Evolutionary conservation across 169 alveolate genomes (phyloP).

Genomic region (Plasmodium vivax): DNA sequence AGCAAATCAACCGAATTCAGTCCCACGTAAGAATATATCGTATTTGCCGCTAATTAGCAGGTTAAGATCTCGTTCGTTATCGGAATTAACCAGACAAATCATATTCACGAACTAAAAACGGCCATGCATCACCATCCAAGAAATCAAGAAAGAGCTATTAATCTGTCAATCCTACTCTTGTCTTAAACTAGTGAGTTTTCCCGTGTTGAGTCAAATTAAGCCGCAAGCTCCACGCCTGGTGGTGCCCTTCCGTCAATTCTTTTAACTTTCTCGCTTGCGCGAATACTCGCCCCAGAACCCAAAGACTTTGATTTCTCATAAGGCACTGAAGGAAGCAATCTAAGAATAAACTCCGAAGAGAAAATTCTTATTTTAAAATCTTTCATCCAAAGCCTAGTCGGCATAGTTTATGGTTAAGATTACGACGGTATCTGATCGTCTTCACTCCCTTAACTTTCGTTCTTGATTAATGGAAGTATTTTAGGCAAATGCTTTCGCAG

Average conservation of each 20-base stretch:
- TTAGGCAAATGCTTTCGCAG: too few relatives aligned
- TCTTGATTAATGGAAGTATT: too few relatives aligned
- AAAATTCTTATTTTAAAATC: too few relatives aligned
- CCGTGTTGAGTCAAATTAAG: conserved; percentile 94
- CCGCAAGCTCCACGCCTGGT: conserved; percentile 95
- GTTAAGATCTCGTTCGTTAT: conserved; percentile 95
- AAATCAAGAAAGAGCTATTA: conserved; percentile 91
- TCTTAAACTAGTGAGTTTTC: conserved; percentile 92
- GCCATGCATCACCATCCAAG: conserved; percentile 94
- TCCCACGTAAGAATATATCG: conserved; percentile 27
- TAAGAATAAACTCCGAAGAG: too few relatives aligned
- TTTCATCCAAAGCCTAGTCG: too few relatives aligned
- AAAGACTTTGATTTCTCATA: conserved; percentile 93
- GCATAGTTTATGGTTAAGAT: conserved; percentile 93
- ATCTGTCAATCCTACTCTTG: conserved; percentile 92
- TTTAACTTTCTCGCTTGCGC: conserved; percentile 96
- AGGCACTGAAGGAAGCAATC: conserved; percentile 90
- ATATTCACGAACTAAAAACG: conserved; percentile 91
- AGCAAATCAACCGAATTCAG: too few relatives aligned
- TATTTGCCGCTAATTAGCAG: conserved; percentile 89
- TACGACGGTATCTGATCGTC: conserved; percentile 95
- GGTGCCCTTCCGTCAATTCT: conserved; percentile 95
- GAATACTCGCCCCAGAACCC: conserved; percentile 96
- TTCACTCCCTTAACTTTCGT: conserved; percentile 94
- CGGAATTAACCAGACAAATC: conserved; percentile 85